phyloP scores from a whole-genome alignment of 2,329 filamentous ascomycete species.

The Pestalotiopsis sp. region DNA sequence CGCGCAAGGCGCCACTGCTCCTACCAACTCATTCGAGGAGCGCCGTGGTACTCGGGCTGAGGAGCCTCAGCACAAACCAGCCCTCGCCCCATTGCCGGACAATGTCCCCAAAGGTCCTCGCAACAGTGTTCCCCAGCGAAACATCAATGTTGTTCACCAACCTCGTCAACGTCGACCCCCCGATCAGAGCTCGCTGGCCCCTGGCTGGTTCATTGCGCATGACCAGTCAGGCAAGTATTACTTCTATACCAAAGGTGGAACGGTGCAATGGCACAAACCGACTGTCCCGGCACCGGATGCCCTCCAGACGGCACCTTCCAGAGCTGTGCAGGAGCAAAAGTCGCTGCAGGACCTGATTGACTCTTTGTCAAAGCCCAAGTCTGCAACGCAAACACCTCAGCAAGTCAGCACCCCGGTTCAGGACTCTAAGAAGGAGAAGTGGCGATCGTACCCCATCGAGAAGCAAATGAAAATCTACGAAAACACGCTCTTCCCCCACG shows the following conservation, averaged over 20 bases:
- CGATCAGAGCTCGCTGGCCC: conserved; percentile 58
- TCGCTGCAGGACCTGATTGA: conserved; percentile 83
- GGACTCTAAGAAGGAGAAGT: conserved; percentile 68
- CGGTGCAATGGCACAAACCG: conserved; percentile 80
- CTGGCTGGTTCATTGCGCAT: conserved; percentile 82
- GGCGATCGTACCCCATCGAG: conserved; percentile 68
- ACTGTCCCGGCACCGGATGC: conserved; percentile 64
- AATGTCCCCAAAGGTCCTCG: conserved; percentile 59
- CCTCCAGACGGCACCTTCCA: conserved; percentile 65
- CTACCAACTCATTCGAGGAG: conserved; percentile 59
- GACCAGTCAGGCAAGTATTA: conserved; percentile 73
- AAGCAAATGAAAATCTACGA: conserved; percentile 97
- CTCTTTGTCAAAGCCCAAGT: conserved; percentile 69
- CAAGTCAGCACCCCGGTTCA: conserved; percentile 53
- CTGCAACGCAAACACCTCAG: conserved; percentile 65
- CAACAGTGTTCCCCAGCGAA: conserved; percentile 59
- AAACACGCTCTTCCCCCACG: conserved; percentile 84
- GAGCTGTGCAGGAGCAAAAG: conserved; percentile 63
- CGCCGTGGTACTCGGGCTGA: conserved; percentile 61
- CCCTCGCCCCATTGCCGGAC: conserved; percentile 39
- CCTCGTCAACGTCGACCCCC: conserved; percentile 55
- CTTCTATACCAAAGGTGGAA: conserved; percentile 79
- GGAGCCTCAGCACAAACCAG: conserved; percentile 37
- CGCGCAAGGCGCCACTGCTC: conserved; percentile 40
- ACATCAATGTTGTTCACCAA: conserved; percentile 50